Conservation (phyloP, 2,329 filamentous ascomycete species). For the Ophiosphaerella korrae region DNA sequence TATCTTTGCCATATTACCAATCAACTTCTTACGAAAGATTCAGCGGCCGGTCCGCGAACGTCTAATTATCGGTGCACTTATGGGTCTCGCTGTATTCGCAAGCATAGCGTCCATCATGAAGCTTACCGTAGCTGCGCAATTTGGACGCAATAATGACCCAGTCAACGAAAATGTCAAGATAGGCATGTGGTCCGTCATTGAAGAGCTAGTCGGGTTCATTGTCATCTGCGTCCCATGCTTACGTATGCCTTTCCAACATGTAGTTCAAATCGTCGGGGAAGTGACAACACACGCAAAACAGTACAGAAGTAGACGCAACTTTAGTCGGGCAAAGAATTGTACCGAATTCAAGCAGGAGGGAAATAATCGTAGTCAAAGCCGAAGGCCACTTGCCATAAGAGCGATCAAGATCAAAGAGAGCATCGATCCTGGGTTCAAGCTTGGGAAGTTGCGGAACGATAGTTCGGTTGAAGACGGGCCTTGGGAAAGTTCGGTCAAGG, state of each 20-base stretch:
- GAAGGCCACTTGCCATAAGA: slow-evolving; percentile 2
- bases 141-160: slow-evolving; percentile 15
- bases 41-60: slow-evolving; percentile 21
- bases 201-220: slow-evolving; percentile 28
- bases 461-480: slow-evolving; percentile 7
- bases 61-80: slow-evolving; percentile 17
- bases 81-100: slow-evolving; percentile 29
- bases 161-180: slow-evolving; percentile 20
- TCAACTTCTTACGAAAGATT: slow-evolving; percentile 21
- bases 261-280: slow-evolving; percentile 15
- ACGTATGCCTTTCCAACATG: slow-evolving; percentile 21
- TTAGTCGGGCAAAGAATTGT: slow-evolving; percentile 6
- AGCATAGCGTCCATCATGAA: slow-evolving; percentile 23
- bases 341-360: background rate
- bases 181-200: slow-evolving; percentile 28
- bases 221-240: slow-evolving; percentile 31
- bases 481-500: slow-evolving; percentile 1
- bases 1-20: slow-evolving; percentile 22
- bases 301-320: slow-evolving; percentile 5
- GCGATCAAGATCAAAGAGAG: background rate
- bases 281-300: slow-evolving; percentile 5
- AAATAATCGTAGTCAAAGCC: slow-evolving; percentile 1
- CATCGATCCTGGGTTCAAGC: slow-evolving; percentile 1
- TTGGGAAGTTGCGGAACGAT: slow-evolving; percentile 8
- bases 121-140: slow-evolving; percentile 19